Evolutionary conservation across 441 rosid genomes (phyloP), one percentile per base, ranked within the genome.

Genomic region (Dalechampia spathulata): DNA sequence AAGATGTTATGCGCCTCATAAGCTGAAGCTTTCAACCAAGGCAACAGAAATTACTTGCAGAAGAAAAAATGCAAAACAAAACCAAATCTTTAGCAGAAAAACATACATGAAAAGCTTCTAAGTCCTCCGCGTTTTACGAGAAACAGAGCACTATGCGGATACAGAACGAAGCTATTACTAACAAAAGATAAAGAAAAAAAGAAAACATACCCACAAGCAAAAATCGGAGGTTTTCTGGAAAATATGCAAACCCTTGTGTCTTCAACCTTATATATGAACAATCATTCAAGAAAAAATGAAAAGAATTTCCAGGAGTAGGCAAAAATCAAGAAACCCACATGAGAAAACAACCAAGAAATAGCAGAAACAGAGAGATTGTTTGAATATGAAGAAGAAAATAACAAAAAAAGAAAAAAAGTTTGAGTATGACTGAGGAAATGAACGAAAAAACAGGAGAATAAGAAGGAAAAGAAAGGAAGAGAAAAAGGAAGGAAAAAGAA

Each of bases 21-120:
- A 66, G 48, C 55, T 53, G 70, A 66, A 65, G 66, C 66, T 67
- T 41, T 65, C 74, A 65, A 62, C 57, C 60, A 74, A 68, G 57
- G n/a, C n/a, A n/a, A n/a, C n/a, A n/a, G n/a, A n/a, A n/a, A n/a
- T n/a, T n/a, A n/a, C n/a, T n/a, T n/a, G n/a, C n/a, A n/a, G n/a
- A n/a, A n/a, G n/a, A n/a, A n/a, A n/a, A n/a, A n/a, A n/a, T n/a
- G 69, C 51, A 63, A 49, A 65, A 54, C 37, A 64, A 27, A 57
- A 42, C 48, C 36, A 49, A 40, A 41, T 52, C 25, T 42, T 67
- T 15, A 36, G 4, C 59, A 58, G 49, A n/a, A 32, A 46, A 28
- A 40, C 1, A 12, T n/a, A 36, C 5, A 1, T 17, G 15, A 6
- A 44, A 58, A 57, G n/a, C 12, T 13, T 23, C 12, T 15, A 28